A percentile compares a stretch with the other conserved stretches of the same genome.
phyloP scores from a whole-genome alignment of 768 basidiomycete genomes.

The Termitomyces sp. region DNA sequence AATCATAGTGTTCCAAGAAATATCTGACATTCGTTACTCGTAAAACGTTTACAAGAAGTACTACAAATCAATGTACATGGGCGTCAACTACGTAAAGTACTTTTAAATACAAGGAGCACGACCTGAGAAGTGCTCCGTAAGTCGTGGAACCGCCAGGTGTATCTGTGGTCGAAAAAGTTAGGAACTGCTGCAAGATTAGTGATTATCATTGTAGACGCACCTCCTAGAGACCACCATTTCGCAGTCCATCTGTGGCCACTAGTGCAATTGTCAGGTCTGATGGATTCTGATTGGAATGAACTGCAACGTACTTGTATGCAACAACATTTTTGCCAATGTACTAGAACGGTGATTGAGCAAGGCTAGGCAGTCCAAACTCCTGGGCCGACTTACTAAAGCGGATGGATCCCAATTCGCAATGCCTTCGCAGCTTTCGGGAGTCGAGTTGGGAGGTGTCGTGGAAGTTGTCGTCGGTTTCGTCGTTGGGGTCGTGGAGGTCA shows the following conservation, averaged over 20 bases:
- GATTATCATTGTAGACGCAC: not conserved
- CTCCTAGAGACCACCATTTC: slow-evolving; percentile 11
- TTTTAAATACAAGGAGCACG: not conserved
- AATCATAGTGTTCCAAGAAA: not conserved
- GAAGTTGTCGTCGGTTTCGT: not conserved
- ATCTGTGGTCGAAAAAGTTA: slow-evolving; percentile 1
- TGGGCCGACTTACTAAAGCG: not conserved
- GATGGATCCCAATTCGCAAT: slow-evolving; percentile 2
- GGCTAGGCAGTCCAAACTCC: not conserved
- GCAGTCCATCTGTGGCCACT: slow-evolving; percentile 16
- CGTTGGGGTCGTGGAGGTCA: not conserved
- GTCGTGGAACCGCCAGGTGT: not conserved
- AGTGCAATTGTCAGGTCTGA: not conserved
- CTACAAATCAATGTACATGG: not conserved
- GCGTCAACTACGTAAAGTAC: too few relatives aligned
- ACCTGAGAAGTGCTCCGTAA: not conserved
- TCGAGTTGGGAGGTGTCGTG: not conserved
- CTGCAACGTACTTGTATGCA: slow-evolving; percentile 2
- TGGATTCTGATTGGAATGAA: not conserved
- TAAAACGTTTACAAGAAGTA: not conserved
- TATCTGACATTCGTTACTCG: not conserved
- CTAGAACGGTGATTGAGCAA: slow-evolving; percentile 1
- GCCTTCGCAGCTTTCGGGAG: slow-evolving; percentile 4
- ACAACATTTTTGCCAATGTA: slow-evolving; percentile 6
- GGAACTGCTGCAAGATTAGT: not conserved